Base-by-base conservation (phyloP, 1,139 yeast species). In the Yamadazyma siamensis region DNA sequence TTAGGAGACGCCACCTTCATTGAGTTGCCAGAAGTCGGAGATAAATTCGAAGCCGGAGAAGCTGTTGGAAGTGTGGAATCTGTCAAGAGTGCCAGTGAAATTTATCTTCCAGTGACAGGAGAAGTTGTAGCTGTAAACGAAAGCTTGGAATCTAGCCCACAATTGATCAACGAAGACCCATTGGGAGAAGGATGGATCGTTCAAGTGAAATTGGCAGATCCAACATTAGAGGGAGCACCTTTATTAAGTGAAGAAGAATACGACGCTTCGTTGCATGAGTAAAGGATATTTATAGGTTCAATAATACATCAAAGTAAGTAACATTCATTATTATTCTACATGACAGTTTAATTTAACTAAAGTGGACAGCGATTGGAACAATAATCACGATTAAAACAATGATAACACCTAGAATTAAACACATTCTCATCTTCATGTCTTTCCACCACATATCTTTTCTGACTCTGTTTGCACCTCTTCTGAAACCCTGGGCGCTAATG, bases 381-480 rank as follows among this genome's bases (percentile, higher is more conserved):
- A 89, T 83, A 48, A 91, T 88, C 31, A 91, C 94, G 41, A 89
- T 75, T 50, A 94, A 70, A 32, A 89, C 68, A 50, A 91, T 81
- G 40, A 94, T 74, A 21, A 83, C 71, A 26, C 85, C 94, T 26
- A 85, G 72, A 39, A 87, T 83, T 39, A 91, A 71, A 60, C 98
- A 91, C 71, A 89, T 69, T 59, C 95, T 81, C 94, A 91, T 85
- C 69, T 91, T 91, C 77, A 94, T 75, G 59, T 91, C 96, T 62
- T 94, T 91, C 87, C 95, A 85, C 98, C 98, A 91, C 97, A 91
- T 91, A 56, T 88, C 95, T 61, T 89, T 94, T 66, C 99, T 84
- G 29, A 91, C 97, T 50, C 95, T 79, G 64, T 89, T 91, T 36
- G 98, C 98, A 25, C 96, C 95, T 57, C 95, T 77, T 59, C 95